A percentile compares a stretch with the other conserved stretches of the same genome.
phyloP scores from a whole-genome alignment of 2,329 filamentous ascomycete genomes.

The Aspergillus aculeatus region DNA sequence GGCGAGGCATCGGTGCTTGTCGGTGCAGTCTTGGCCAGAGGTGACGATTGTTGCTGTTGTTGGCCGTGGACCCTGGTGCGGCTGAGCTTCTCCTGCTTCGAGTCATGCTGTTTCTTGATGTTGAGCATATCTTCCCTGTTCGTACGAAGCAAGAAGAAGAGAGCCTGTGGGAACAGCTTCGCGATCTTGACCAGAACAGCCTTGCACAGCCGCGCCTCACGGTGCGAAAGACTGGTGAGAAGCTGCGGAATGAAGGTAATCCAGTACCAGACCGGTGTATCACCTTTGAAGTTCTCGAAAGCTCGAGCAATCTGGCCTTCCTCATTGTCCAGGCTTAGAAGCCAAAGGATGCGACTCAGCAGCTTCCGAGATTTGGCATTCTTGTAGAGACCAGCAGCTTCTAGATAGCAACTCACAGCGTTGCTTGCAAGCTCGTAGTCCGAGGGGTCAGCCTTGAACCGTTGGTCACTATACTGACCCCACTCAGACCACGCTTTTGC shows the following conservation, averaged over 20 bases:
- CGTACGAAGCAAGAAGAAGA: conserved; percentile 94
- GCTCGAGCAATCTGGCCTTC: conserved; percentile 79
- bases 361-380: conserved; percentile 94
- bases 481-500: conserved; percentile 99
- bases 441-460: conserved; percentile 85
- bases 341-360: conserved; percentile 88
- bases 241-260: conserved; percentile 98
- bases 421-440: conserved; percentile 84
- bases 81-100: conserved; percentile 58
- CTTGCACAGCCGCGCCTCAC: conserved; percentile 84
- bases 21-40: conserved; percentile 39
- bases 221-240: conserved; percentile 83
- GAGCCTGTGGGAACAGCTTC: conserved; percentile 88
- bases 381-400: conserved; percentile 95
- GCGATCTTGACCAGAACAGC: conserved; percentile 88
- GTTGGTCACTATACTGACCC: conserved; percentile 95
- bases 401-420: conserved; percentile 91
- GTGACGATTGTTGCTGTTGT: conserved; percentile 47
- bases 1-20: conserved; percentile 45
- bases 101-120: conserved; percentile 83
- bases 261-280: conserved; percentile 99
- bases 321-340: conserved; percentile 87
- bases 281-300: conserved; percentile 95
- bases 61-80: conserved; percentile 62
- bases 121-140: conserved; percentile 89